Evolutionary conservation across 1,284 basidiomycete species (phyloP), one percentile per base, ranked within the genome.

Genomic region (Cryptococcus sp.): DNA sequence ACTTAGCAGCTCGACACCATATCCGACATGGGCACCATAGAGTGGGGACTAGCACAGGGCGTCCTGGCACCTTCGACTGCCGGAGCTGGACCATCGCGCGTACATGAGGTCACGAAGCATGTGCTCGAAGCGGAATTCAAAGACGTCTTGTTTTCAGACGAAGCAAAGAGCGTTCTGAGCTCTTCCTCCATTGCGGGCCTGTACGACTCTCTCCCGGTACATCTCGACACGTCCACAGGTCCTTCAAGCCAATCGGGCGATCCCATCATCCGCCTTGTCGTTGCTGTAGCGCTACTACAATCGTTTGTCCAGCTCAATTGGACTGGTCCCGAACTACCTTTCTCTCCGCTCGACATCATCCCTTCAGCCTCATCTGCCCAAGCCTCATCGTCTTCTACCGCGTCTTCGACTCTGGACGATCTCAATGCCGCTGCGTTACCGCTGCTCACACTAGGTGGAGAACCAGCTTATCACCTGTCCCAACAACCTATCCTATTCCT

Each of bases 401-500:
- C 55, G 20, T 54, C 57, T 38, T 58, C 63, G 2, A 68, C 83
- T 34, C 80, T 81, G 16, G 81, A 86, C 44, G 83, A 85, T 29
- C 76, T 96, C 44, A 85, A 93, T 69, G 76, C 80, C 34, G 68
- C 75, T 1, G 84, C 93, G 15, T 81, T 94, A 46, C 81, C 87
- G 5, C 86, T 89, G 61, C 84, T 99, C 46, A 87, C 93, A 0
- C 86, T 86, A 59, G 86, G 86, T 1, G 96, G 96, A 1, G 95
- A 99, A 79, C 96, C 96, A 3, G 91, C 91, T 0, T 99, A 99
- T 78, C 96, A 99, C 76, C 88, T 99, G 48, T 84, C 87, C 19
- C 81, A 83, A 61, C 79, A 80, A 45, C 84, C 93, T 1, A 78
- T 85, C 26, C 86, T 94, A 68, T 84, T 98, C 54, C 84, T 88